Evolutionary conservation across 2,329 filamentous ascomycete genomes (phyloP).

Genomic region (Phoma sp.): DNA sequence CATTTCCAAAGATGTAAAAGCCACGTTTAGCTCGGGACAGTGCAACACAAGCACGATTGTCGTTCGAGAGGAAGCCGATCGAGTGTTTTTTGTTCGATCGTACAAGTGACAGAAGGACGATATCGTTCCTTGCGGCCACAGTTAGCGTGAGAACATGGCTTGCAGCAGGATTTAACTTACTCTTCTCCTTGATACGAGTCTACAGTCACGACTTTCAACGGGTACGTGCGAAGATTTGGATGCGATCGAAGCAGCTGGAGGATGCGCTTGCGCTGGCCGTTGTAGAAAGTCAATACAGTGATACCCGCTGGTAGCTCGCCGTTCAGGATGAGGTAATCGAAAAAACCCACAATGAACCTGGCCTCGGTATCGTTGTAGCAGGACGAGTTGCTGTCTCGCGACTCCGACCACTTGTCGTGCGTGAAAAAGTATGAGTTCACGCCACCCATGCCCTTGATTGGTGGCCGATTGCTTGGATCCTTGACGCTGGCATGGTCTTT

Average conservation of each 20-base stretch:
- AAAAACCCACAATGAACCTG: slow-evolving; percentile 75
- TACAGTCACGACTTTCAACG: slow-evolving; percentile 74
- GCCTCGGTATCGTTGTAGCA: slow-evolving; percentile 75
- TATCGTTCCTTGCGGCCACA: slow-evolving; percentile 63
- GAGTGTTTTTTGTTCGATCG: slow-evolving; percentile 65
- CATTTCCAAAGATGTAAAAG: slow-evolving; percentile 86
- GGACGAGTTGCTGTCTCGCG: slow-evolving; percentile 67
- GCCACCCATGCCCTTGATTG: slow-evolving; percentile 68
- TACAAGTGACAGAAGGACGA: slow-evolving; percentile 81
- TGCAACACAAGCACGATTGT: slow-evolving; percentile 68
- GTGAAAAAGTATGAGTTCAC: slow-evolving; percentile 67
- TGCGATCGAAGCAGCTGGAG: slow-evolving; percentile 55
- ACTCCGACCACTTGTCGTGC: slow-evolving; percentile 71
- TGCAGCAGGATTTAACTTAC: background rate
- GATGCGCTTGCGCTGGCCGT: slow-evolving; percentile 76
- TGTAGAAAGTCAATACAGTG: slow-evolving; percentile 87
- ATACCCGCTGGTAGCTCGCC: slow-evolving; percentile 67
- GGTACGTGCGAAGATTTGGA: slow-evolving; percentile 46
- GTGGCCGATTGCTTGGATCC: slow-evolving; percentile 52
- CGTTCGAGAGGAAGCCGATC: slow-evolving; percentile 77
- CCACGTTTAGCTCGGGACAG: slow-evolving; percentile 75
- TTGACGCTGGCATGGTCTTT: slow-evolving; percentile 65
- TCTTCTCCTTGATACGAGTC: slow-evolving; percentile 79
- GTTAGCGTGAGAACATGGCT: background rate
- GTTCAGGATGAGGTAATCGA: slow-evolving; percentile 74